These are phyloP conservation scores for Hygrophila difformis DNA, from an alignment of 257 asterid genomes.

Conservation along the genomic window DNA sequence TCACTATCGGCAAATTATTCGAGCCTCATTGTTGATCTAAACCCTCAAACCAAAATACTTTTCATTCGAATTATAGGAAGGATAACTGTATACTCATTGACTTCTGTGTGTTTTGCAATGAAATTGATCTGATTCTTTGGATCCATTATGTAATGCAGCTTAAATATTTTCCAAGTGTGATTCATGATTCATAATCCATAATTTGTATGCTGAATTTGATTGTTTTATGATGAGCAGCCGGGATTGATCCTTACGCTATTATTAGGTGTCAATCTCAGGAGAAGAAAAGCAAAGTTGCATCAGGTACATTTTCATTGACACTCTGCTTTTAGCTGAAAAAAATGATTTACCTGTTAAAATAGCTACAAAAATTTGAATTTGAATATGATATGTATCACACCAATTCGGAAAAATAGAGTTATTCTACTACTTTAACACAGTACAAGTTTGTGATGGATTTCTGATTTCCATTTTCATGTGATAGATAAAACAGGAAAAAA, in stretches of 20 bases:
- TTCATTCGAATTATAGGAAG: too few relatives aligned
- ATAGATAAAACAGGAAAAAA: too few relatives aligned
- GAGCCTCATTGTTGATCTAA: too few relatives aligned
- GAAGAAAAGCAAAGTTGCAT: slow-evolving; percentile 60
- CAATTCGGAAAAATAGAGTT: too few relatives aligned
- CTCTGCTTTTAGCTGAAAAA: not conserved
- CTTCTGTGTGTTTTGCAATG: too few relatives aligned
- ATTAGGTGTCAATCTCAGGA: slow-evolving; percentile 68
- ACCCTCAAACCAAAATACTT: too few relatives aligned
- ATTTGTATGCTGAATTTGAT: not conserved
- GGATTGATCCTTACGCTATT: slow-evolving; percentile 59
- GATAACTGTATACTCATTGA: not conserved
- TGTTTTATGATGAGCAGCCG: slow-evolving; percentile 29
- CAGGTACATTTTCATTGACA: slow-evolving; percentile 32
- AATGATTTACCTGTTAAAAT: too few relatives aligned
- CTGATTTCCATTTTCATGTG: not conserved
- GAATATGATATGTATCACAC: too few relatives aligned
- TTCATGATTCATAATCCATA: not conserved
- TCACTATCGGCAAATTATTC: too few relatives aligned
- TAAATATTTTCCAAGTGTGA: not conserved
- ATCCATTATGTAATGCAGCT: not conserved
- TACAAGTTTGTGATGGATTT: not conserved
- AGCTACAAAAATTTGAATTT: not conserved
- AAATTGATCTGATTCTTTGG: too few relatives aligned
- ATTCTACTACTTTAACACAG: not conserved